These are phyloP conservation scores for Evernia prunastri DNA, from an alignment of 495 filamentous ascomycete species.

Conservation along the genomic window DNA sequence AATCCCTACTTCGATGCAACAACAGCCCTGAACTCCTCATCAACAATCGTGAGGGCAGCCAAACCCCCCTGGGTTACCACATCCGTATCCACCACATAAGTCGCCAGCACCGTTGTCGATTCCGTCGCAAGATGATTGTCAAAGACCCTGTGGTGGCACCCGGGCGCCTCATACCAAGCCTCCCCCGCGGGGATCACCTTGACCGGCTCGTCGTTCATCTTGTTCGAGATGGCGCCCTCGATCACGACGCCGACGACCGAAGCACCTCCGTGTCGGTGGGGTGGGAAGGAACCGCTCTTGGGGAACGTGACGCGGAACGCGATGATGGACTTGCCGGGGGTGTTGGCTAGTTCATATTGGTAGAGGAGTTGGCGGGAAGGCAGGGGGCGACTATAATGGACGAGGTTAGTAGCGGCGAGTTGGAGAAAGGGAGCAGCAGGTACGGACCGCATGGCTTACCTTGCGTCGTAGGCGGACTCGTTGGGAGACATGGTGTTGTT, in stretches of 20 bases:
- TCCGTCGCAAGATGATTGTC: neutral
- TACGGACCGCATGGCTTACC: too few relatives aligned
- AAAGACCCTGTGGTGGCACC: neutral
- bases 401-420: too few relatives aligned
- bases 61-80: neutral
- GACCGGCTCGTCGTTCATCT: constrained; percentile 3
- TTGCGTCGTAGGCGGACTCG: neutral
- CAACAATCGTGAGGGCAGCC: neutral
- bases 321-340: neutral
- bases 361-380: constrained; percentile 3
- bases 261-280: too few relatives aligned
- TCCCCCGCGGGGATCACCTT: neutral
- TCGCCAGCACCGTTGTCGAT: neutral
- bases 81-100: constrained; percentile 6
- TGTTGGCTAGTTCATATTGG: neutral
- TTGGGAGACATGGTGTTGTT: neutral
- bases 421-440: too few relatives aligned
- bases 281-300: neutral
- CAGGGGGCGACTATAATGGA: neutral
- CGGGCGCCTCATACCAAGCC: neutral
- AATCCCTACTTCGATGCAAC: neutral
- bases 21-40: neutral
- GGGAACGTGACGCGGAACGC: neutral
- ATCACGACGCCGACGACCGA: neutral
- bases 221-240: neutral